Percentiles rank a stretch among this genome's conserved stretches.
phyloP scores from a whole-genome alignment of 1,284 basidiomycete species.

The Ceratobasidium sp. region DNA sequence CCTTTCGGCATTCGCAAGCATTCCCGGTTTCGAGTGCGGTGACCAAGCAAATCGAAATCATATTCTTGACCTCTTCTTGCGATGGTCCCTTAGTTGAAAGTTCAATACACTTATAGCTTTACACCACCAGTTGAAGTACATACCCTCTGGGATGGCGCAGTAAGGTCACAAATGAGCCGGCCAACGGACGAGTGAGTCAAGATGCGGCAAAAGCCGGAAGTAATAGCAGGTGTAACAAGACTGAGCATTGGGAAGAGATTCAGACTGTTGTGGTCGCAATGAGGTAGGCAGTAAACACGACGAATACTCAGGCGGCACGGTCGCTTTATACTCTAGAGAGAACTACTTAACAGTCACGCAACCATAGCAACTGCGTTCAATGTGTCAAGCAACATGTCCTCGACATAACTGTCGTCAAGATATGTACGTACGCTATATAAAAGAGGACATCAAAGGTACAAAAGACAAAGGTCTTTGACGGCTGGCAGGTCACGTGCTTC shows the following conservation, averaged over 20 bases:
- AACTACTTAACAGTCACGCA: not conserved
- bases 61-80: not conserved
- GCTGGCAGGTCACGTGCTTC: no score
- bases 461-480: constrained; percentile 14
- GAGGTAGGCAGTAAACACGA: not conserved
- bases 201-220: not conserved
- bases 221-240: not conserved
- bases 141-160: no score
- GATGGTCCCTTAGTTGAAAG: not conserved
- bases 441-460: constrained; percentile 1
- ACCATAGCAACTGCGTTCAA: not conserved
- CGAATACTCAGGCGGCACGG: not conserved
- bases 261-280: not conserved
- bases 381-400: not conserved
- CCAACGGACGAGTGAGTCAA: no score
- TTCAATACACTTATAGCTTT: no score
- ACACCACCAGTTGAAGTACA: no score
- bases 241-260: not conserved
- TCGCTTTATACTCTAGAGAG: not conserved
- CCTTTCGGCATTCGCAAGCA: not conserved
- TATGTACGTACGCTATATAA: not conserved
- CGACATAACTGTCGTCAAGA: not conserved
- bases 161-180: no score
- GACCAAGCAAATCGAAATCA: not conserved
- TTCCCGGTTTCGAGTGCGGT: not conserved